Conservation (phyloP, 768 basidiomycete genomes). For the Panaeolus cyanescens region DNA sequence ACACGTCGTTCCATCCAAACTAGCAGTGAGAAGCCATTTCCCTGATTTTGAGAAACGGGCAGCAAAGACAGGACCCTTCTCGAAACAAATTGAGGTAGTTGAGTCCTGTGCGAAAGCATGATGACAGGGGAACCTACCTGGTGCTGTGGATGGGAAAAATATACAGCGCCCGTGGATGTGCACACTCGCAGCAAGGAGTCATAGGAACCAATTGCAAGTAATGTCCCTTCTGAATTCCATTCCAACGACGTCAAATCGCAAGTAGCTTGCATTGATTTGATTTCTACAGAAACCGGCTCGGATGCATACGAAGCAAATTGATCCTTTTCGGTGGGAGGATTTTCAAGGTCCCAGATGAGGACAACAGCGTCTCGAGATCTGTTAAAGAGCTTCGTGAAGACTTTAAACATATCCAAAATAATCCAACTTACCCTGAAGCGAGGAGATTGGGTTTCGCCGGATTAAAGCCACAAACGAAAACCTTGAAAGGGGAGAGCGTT, state of each 20-base stretch:
- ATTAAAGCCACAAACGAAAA: constrained; percentile 83
- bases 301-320: constrained; percentile 32
- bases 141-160: constrained; percentile 66
- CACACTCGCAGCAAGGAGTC: constrained; percentile 73
- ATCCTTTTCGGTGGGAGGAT: constrained; percentile 29
- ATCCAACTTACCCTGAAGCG: constrained; percentile 65
- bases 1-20: constrained; percentile 76
- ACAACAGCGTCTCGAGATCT: constrained; percentile 80
- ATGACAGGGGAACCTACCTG: constrained; percentile 46
- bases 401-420: constrained; percentile 6
- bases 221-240: constrained; percentile 74
- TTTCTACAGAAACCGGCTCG: constrained; percentile 47
- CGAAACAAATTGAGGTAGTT: constrained; percentile 32
- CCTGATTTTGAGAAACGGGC: constrained; percentile 76
- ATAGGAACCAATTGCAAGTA: constrained; percentile 79
- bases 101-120: constrained; percentile 8
- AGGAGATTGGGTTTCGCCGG: constrained; percentile 59
- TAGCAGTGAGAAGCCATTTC: constrained; percentile 73
- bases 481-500: constrained; percentile 38
- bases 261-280: constrained; percentile 44
- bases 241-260: constrained; percentile 77
- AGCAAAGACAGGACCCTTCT: constrained; percentile 81
- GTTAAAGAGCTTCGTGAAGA: constrained; percentile 11
- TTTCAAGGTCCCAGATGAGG: constrained; percentile 70
- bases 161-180: constrained; percentile 58